Percentiles rank a stretch among this genome's conserved stretches.
These are phyloP conservation scores for Draba incana DNA, from an alignment of 345 rosid species.

Conservation along the genomic window DNA sequence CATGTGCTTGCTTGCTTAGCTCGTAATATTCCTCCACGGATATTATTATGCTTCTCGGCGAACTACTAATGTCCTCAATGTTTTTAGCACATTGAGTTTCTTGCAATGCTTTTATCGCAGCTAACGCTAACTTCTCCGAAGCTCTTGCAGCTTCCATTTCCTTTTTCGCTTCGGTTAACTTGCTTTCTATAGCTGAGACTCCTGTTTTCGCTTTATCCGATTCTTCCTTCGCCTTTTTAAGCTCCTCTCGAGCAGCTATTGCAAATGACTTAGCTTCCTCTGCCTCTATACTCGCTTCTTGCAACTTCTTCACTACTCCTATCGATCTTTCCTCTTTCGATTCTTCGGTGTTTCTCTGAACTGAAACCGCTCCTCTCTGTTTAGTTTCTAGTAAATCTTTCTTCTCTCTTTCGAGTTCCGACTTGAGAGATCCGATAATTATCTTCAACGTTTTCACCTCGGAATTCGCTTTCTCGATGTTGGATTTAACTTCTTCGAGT, in stretches of 20 bases:
- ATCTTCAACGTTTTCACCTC: slow-evolving; percentile 78
- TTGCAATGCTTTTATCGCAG: slow-evolving; percentile 84
- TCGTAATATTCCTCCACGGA: slow-evolving; percentile 86
- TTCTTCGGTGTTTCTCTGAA: slow-evolving; percentile 67
- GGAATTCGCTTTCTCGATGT: slow-evolving; percentile 68
- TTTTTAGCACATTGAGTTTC: slow-evolving; percentile 65
- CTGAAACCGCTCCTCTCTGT: slow-evolving; percentile 59
- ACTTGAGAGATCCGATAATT: slow-evolving; percentile 62
- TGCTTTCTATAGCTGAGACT: slow-evolving; percentile 55
- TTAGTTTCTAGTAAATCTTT: slow-evolving; percentile 51
- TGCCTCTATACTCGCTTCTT: slow-evolving; percentile 66
- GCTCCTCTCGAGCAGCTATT: slow-evolving; percentile 64
- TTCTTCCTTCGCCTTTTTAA: slow-evolving; percentile 73
- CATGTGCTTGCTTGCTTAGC: slow-evolving; percentile 79
- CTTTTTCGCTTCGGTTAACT: slow-evolving; percentile 65
- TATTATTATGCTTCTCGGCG: slow-evolving; percentile 56
- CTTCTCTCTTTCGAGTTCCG: slow-evolving; percentile 70
- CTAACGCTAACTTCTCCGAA: slow-evolving; percentile 83
- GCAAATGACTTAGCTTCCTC: slow-evolving; percentile 76
- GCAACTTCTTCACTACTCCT: slow-evolving; percentile 69
- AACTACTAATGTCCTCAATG: slow-evolving; percentile 31
- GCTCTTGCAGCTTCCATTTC: slow-evolving; percentile 90
- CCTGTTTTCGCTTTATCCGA: slow-evolving; percentile 75
- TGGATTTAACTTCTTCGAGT: slow-evolving; percentile 75
- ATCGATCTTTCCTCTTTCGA: slow-evolving; percentile 56